These are phyloP conservation scores for Xylaria cubensis DNA, from an alignment of 495 filamentous ascomycete species.

Conservation along the genomic window DNA sequence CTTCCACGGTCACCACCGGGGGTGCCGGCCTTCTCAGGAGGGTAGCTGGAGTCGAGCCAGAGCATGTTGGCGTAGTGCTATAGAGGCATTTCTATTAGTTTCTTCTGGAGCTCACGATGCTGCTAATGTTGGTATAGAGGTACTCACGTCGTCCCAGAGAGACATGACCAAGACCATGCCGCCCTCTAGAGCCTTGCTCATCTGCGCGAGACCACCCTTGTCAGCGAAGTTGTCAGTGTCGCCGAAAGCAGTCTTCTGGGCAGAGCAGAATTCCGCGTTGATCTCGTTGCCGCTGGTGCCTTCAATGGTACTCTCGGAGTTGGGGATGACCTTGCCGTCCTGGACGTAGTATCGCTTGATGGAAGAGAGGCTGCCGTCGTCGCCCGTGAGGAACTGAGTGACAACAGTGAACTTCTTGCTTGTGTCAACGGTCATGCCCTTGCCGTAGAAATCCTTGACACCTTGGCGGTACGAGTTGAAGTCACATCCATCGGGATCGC, in stretches of 20 bases:
- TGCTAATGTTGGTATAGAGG: neutral
- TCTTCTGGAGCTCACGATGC: neutral
- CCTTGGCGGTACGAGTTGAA: slow-evolving; percentile 62
- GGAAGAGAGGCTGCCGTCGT: slow-evolving; percentile 59
- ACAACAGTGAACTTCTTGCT: slow-evolving; percentile 67
- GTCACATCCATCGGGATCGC: slow-evolving; percentile 55
- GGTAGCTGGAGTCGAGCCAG: slow-evolving; percentile 79
- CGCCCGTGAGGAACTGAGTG: slow-evolving; percentile 68
- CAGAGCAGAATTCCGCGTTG: slow-evolving; percentile 40
- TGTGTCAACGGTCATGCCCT: slow-evolving; percentile 61
- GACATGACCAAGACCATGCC: slow-evolving; percentile 77
- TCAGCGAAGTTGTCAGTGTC: slow-evolving; percentile 62
- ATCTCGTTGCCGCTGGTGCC: slow-evolving; percentile 58
- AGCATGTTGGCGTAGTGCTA: slow-evolving; percentile 73
- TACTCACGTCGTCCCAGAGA: slow-evolving; percentile 71
- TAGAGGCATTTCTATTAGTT: slow-evolving; percentile 17
- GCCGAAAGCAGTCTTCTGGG: slow-evolving; percentile 67
- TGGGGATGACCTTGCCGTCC: slow-evolving; percentile 62
- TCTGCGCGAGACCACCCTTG: slow-evolving; percentile 65
- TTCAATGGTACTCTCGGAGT: slow-evolving; percentile 55
- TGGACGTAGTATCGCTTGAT: slow-evolving; percentile 72
- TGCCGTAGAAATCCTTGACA: slow-evolving; percentile 62
- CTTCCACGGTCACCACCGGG: slow-evolving; percentile 73
- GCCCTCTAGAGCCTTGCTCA: slow-evolving; percentile 61
- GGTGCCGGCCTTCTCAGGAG: slow-evolving; percentile 52